Conservation (phyloP, 257 asterid genomes). For the Nemophila menziesii region DNA sequence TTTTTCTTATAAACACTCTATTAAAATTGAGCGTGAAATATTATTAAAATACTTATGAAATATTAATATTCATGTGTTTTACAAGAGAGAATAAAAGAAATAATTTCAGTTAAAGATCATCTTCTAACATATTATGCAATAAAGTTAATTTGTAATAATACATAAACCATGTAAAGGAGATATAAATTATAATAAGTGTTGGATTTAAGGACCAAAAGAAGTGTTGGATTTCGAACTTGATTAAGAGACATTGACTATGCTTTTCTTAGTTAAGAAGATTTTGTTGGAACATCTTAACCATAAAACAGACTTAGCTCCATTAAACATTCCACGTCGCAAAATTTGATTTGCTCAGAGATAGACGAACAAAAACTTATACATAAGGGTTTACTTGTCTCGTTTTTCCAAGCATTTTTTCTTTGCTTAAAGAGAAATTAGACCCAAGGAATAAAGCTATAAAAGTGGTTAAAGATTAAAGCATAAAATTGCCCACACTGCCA, state of each 20-base stretch:
- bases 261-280: constrained; percentile 38
- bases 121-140: too few relatives aligned
- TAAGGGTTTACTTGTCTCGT: constrained; percentile 18
- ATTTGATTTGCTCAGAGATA: constrained; percentile 8
- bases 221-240: constrained; percentile 19
- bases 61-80: too few relatives aligned
- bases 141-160: too few relatives aligned
- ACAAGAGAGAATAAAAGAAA: too few relatives aligned
- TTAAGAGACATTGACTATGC: constrained; percentile 37
- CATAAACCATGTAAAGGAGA: constrained; percentile 15
- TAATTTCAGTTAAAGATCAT: too few relatives aligned
- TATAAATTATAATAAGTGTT: constrained; percentile 11
- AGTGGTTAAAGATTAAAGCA: constrained; percentile 32
- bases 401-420: constrained; percentile 40
- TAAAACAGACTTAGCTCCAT: constrained; percentile 5
- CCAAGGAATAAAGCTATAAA: constrained; percentile 37
- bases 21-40: too few relatives aligned
- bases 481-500: constrained; percentile 25
- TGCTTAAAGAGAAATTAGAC: constrained; percentile 49
- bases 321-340: constrained; percentile 14
- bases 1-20: too few relatives aligned
- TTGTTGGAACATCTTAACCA: constrained; percentile 8
- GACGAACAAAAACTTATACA: neutral
- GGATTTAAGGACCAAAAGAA: constrained; percentile 13
- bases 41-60: too few relatives aligned